A percentile compares a stretch with the other conserved stretches of the same genome.
These are phyloP conservation scores for Talaromyces rugulosus DNA, from an alignment of 2,329 filamentous ascomycete species.

Conservation along the genomic window DNA sequence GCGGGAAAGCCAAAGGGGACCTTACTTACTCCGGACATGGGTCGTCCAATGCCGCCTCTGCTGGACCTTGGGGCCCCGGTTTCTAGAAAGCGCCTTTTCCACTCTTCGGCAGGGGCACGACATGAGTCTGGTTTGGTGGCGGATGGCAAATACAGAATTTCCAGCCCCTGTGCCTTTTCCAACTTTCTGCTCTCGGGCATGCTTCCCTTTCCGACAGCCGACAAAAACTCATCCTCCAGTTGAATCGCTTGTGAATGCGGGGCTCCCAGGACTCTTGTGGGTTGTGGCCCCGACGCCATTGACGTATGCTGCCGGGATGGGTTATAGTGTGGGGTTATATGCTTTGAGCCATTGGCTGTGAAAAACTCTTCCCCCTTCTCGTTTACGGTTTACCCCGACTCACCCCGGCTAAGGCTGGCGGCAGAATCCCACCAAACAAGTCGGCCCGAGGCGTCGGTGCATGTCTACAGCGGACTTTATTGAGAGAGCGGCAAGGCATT, in stretches of 20 bases:
- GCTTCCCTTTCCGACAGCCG: neutral
- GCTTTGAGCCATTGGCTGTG: neutral
- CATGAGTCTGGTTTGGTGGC: neutral
- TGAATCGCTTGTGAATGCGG: neutral
- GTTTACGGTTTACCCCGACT: neutral
- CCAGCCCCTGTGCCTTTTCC: neutral
- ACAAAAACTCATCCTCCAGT: neutral
- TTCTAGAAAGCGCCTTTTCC: neutral
- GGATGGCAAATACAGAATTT: neutral
- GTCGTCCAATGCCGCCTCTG: too few relatives aligned
- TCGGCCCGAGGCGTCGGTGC: neutral
- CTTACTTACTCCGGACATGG: neutral
- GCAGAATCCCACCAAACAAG: neutral
- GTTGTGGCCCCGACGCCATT: neutral
- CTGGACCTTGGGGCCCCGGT: neutral
- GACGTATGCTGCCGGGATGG: neutral
- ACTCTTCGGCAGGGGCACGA: neutral
- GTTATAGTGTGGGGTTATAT: neutral
- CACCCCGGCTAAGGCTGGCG: neutral
- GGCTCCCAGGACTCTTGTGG: neutral
- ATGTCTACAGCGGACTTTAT: neutral
- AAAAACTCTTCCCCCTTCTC: neutral
- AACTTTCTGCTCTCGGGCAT: neutral
- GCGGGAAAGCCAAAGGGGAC: neutral
- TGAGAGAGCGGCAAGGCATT: neutral